Conservation (phyloP, 1,284 basidiomycete species). For the Trichosporon sp. region DNA sequence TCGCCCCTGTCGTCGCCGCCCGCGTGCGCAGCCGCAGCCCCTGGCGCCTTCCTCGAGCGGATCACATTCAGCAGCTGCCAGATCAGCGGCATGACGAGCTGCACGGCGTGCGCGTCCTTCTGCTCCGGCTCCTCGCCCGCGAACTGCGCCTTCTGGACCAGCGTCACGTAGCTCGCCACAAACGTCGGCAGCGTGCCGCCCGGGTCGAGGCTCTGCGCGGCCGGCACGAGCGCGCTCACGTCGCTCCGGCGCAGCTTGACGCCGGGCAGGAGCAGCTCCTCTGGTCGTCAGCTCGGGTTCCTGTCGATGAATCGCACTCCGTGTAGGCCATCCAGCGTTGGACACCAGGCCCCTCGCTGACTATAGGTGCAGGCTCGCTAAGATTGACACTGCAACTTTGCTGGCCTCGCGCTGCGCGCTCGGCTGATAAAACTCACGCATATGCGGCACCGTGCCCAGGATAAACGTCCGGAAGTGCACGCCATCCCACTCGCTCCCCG, state of each 20-base stretch:
- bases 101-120: slow-evolving; percentile 63
- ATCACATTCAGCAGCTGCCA: slow-evolving; percentile 7
- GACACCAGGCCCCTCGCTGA: background rate
- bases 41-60: too few relatives aligned
- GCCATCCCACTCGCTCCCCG: slow-evolving; percentile 48
- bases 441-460: slow-evolving; percentile 29
- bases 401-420: background rate
- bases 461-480: slow-evolving; percentile 42
- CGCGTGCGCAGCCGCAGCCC: too few relatives aligned
- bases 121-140: slow-evolving; percentile 62
- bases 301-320: too few relatives aligned
- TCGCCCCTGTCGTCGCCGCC: background rate
- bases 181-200: slow-evolving; percentile 55
- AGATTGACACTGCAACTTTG: background rate
- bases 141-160: slow-evolving; percentile 69
- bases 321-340: too few relatives aligned
- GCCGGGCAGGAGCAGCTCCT: slow-evolving; percentile 8
- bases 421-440: slow-evolving; percentile 32
- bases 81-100: slow-evolving; percentile 63
- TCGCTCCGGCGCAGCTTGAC: slow-evolving; percentile 57
- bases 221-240: slow-evolving; percentile 60
- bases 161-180: slow-evolving; percentile 69
- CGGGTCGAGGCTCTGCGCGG: slow-evolving; percentile 47
- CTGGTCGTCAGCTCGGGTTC: slow-evolving; percentile 10
- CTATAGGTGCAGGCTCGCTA: background rate